A percentile compares a stretch with the other conserved stretches of the same genome.
Conservation (phyloP, 495 filamentous ascomycete species). For the Penicillium goetzii region DNA sequence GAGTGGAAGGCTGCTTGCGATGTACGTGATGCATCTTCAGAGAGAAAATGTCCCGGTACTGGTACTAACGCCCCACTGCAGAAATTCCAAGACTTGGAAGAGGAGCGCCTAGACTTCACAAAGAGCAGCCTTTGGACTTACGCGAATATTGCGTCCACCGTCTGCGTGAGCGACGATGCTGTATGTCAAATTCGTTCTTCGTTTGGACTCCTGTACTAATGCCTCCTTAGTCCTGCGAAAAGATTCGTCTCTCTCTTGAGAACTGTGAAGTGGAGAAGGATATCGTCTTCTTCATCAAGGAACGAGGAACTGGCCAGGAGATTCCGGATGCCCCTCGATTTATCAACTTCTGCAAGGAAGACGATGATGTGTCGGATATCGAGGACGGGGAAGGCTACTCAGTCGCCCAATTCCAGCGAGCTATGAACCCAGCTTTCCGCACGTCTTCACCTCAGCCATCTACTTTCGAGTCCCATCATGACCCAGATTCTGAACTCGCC, state of each 20-base stretch:
- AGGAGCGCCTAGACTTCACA: slow-evolving; percentile 93
- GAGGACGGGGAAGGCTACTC: slow-evolving; percentile 88
- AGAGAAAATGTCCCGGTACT: neutral
- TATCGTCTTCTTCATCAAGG: slow-evolving; percentile 86
- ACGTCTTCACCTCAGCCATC: slow-evolving; percentile 89
- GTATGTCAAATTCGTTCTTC: slow-evolving; percentile 45
- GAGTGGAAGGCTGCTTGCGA: slow-evolving; percentile 98
- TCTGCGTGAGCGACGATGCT: slow-evolving; percentile 98
- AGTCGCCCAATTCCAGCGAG: slow-evolving; percentile 92
- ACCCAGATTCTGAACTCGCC: slow-evolving; percentile 71
- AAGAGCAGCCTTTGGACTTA: slow-evolving; percentile 98
- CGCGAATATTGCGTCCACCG: slow-evolving; percentile 94
- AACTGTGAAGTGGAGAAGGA: slow-evolving; percentile 97
- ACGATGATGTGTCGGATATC: slow-evolving; percentile 80
- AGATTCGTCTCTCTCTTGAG: slow-evolving; percentile 92
- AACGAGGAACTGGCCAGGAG: slow-evolving; percentile 89
- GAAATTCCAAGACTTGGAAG: slow-evolving; percentile 99
- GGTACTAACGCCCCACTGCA: slow-evolving; percentile 26
- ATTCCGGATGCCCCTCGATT: slow-evolving; percentile 97
- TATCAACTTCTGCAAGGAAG: slow-evolving; percentile 97
- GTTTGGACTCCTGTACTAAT: slow-evolving; percentile 21
- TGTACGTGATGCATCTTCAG: slow-evolving; percentile 43
- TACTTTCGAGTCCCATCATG: slow-evolving; percentile 86
- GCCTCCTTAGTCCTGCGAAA: slow-evolving; percentile 76
- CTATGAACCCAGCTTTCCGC: slow-evolving; percentile 92